Conservation (phyloP, 768 basidiomycete species). For the Candolleomyces aberdarensis region DNA sequence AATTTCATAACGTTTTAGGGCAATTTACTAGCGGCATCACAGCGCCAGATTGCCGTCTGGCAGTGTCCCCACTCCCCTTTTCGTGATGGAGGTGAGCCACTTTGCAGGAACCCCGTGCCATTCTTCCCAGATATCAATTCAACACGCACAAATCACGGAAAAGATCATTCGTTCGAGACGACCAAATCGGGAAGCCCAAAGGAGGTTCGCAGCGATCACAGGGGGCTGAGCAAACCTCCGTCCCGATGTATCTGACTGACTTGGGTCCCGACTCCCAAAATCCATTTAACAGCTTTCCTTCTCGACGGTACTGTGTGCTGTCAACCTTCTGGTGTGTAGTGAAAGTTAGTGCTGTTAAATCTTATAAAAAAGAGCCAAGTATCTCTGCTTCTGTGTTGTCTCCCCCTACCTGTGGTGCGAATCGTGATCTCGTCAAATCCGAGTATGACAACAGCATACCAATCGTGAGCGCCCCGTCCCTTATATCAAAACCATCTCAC, state of each 20-base stretch:
- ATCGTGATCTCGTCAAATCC: conserved; percentile 8
- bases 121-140: background rate
- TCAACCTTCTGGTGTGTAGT: background rate
- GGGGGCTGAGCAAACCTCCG: conserved; percentile 25
- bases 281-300: conserved; percentile 2
- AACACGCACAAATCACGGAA: background rate
- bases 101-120: background rate
- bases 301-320: background rate
- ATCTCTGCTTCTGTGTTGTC: conserved; percentile 2
- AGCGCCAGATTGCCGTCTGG: background rate
- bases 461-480: conserved; percentile 2
- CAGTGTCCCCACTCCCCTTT: background rate
- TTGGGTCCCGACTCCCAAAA: background rate
- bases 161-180: background rate
- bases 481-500: conserved; percentile 1
- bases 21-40: background rate
- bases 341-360: conserved; percentile 3
- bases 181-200: conserved; percentile 1
- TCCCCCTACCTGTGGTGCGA: background rate
- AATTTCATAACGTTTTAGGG: background rate
- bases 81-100: no score
- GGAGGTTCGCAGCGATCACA: conserved; percentile 10
- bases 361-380: conserved; percentile 7
- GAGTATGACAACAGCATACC: conserved; percentile 7
- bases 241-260: background rate